These are phyloP conservation scores for Arthrobotrys sphaeroides DNA, from an alignment of 2,329 filamentous ascomycete species.

Conservation along the genomic window DNA sequence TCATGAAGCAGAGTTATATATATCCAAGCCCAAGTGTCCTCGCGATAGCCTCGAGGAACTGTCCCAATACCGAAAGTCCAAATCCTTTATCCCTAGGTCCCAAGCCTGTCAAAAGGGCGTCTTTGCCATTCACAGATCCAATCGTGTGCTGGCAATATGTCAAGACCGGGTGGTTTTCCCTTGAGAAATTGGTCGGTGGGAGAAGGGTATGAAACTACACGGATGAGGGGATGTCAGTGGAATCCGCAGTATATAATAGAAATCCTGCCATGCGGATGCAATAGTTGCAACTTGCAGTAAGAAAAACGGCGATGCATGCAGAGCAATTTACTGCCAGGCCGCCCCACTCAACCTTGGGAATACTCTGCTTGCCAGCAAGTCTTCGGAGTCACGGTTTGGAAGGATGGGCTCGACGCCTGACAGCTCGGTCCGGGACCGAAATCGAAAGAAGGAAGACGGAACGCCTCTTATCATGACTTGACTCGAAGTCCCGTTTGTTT, in stretches of 20 bases:
- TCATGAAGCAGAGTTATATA: conserved; percentile 20
- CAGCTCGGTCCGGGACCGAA: conserved; percentile 48
- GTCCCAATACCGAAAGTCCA: conserved; percentile 41
- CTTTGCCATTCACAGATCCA: conserved; percentile 28
- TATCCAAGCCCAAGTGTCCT: conserved; percentile 34
- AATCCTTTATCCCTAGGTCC: conserved; percentile 36
- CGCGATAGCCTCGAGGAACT: conserved; percentile 26
- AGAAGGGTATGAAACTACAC: background rate
- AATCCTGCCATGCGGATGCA: background rate
- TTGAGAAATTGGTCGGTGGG: background rate
- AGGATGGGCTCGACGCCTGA: conserved; percentile 28
- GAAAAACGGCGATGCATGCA: conserved; percentile 19
- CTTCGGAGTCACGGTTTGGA: conserved; percentile 15
- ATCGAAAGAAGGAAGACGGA: conserved; percentile 17
- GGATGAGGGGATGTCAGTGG: background rate
- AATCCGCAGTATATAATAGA: background rate
- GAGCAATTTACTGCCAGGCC: conserved; percentile 4
- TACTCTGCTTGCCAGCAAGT: background rate
- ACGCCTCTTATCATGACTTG: conserved; percentile 43
- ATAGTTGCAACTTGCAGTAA: background rate
- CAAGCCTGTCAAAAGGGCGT: conserved; percentile 16
- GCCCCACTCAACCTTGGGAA: conserved; percentile 36
- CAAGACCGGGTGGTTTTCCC: background rate
- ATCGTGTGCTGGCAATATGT: background rate
- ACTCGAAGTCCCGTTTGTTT: conserved; percentile 1